These are phyloP conservation scores for Bruguiera gymnorhiza DNA, from an alignment of 345 rosid species.

Conservation along the genomic window DNA sequence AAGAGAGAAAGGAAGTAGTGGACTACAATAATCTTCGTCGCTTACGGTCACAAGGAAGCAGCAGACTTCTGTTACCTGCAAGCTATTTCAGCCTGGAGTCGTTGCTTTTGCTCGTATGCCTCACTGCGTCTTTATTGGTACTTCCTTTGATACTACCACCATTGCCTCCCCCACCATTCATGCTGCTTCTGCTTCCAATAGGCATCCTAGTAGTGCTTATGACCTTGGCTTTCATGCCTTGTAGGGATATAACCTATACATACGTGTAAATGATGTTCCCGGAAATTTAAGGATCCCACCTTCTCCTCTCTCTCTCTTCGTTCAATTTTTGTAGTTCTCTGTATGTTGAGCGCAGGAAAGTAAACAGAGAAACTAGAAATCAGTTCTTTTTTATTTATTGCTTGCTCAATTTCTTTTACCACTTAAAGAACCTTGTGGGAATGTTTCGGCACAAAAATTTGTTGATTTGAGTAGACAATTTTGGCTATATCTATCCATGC, in stretches of 20 bases:
- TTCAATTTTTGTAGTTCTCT: constrained; percentile 4
- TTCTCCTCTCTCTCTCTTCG: neutral
- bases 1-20: constrained; percentile 30
- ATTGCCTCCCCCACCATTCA: constrained; percentile 78
- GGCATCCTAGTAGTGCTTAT: constrained; percentile 63
- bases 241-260: constrained; percentile 44
- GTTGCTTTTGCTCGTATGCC: constrained; percentile 46
- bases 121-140: constrained; percentile 65
- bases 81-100: constrained; percentile 66
- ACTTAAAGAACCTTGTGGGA: too few relatives aligned
- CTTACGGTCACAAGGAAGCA: constrained; percentile 28
- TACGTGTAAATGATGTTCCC: constrained; percentile 35
- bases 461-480: too few relatives aligned
- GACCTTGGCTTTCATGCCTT: constrained; percentile 72
- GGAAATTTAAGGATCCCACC: neutral
- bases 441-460: too few relatives aligned
- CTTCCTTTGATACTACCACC: constrained; percentile 83
- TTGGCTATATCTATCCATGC: too few relatives aligned
- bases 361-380: neutral
- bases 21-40: constrained; percentile 10
- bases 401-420: too few relatives aligned
- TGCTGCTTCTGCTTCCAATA: constrained; percentile 72
- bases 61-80: constrained; percentile 35
- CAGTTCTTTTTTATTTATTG: constrained; percentile 1
- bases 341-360: neutral